Evolutionary conservation across 73 alveolate genomes (phyloP).

Genomic region (Uronychia setigera): DNA sequence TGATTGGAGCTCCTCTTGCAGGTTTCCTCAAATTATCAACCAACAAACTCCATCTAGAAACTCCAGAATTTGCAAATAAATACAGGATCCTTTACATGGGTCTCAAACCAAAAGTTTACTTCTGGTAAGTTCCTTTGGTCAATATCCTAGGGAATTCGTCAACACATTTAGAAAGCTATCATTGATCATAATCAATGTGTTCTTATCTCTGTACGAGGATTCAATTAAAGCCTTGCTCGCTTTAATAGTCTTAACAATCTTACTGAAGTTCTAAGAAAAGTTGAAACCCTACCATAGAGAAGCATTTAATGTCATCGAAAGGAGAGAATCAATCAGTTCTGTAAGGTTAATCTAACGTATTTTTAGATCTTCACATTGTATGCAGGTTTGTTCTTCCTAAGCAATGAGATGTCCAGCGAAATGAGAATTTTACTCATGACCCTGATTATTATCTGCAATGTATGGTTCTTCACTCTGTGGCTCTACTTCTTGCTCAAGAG

Average conservation of each 20-base stretch:
- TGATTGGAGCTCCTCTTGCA: conserved; percentile 2
- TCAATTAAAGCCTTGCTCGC: conserved; percentile 1
- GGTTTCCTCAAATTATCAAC: neutral
- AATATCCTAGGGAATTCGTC: neutral
- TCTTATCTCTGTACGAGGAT: neutral
- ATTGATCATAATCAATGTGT: conserved; percentile 3
- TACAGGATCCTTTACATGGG: conserved; percentile 11
- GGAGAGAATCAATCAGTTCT: conserved; percentile 5
- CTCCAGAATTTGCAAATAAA: neutral
- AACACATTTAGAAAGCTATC: conserved; percentile 12
- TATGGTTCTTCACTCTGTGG: conserved; percentile 22
- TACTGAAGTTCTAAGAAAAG: neutral
- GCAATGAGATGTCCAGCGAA: neutral
- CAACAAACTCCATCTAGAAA: neutral
- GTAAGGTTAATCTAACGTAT: neutral
- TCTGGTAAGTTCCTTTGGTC: neutral
- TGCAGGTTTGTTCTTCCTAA: neutral
- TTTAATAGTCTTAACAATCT: neutral
- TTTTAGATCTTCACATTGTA: conserved; percentile 4
- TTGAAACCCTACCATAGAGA: neutral
- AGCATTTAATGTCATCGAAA: neutral
- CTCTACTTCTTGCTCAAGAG: neutral
- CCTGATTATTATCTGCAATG: neutral
- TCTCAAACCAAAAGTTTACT: conserved; percentile 11
- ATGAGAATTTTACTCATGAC: neutral